Evolutionary conservation across 2,329 filamentous ascomycete species (phyloP), one percentile per base, ranked within the genome.

Genomic region (Colletotrichum shisoi): DNA sequence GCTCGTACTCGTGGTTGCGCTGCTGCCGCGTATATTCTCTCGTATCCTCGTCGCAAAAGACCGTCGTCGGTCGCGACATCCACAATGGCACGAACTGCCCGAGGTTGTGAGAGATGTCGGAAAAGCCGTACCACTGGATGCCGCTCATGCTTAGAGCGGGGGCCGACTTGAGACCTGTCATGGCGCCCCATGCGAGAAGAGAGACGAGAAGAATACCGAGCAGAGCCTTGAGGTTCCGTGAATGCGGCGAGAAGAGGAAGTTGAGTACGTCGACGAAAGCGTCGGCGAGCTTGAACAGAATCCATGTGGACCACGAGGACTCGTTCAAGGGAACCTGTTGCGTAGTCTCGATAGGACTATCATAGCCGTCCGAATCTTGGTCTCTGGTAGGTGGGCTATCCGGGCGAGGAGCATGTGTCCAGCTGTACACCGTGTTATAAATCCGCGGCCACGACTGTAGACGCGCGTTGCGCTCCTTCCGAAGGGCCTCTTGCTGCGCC

Each of bases 1-100:
- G 69, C 34, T 75, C 75, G 9, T 73, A 72, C 27, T 75, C 71
- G 52, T 77, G 73, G 42, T 72, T 71, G 45, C 70, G 69, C n/a
- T 69, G 60, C 21, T 64, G 48, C 21, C 54, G 53, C 24, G 57
- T 15, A 15, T 64, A 61, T 31, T 67, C 67, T n/a, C 59, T 58
- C 0, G 63, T 56, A 8, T 69, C 63, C 6, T 64, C 60, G 17
- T 62, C 60, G 13, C 58, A 48, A 34, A 69, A 67, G 9, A 69
- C n/a, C 4, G 67, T 67, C 1, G 54, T 40, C 3, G 67, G 69
- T 8, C 51, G 56, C 5, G 63, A 62, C 34, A 67, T 69, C 15
- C 70, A 67, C 12, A 73, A 66, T 7, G 75, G 75, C 12, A 74
- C 61, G 45, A 75, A 72, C 58, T 76, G 74, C 7, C 72, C 73